A percentile compares a stretch with the other conserved stretches of the same genome.
Evolutionary conservation across 2,329 filamentous ascomycete genomes (phyloP).

Genomic region (Xylariaceae sp.): DNA sequence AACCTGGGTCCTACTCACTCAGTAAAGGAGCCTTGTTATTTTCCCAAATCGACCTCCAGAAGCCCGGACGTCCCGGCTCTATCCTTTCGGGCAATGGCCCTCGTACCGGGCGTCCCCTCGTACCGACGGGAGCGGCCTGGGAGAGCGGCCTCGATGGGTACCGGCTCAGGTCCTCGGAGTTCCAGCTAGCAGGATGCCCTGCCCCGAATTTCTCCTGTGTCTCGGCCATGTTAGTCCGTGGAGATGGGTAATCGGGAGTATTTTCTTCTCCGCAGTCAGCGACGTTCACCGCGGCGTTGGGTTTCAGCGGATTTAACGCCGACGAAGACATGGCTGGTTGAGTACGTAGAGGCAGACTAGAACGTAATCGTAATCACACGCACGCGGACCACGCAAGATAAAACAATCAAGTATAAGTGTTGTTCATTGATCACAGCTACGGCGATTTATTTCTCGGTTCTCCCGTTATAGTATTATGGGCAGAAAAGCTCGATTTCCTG

Average conservation of each 20-base stretch:
- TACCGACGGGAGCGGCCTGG: constrained; percentile 25
- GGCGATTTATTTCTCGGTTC: neutral
- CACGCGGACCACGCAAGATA: neutral
- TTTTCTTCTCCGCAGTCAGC: neutral
- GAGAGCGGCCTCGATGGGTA: constrained; percentile 48
- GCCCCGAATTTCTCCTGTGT: neutral
- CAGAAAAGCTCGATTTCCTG: neutral
- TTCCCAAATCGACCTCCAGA: constrained; percentile 36
- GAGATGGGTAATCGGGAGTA: neutral
- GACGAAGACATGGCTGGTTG: neutral
- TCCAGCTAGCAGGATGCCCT: neutral
- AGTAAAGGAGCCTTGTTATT: constrained; percentile 72
- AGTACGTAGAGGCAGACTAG: no score
- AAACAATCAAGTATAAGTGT: neutral
- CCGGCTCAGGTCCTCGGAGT: constrained; percentile 40
- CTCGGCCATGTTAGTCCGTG: neutral
- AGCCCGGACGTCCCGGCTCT: constrained; percentile 4
- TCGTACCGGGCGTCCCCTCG: neutral
- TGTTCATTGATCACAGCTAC: neutral
- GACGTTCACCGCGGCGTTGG: neutral
- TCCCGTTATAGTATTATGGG: neutral
- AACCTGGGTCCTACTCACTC: no score
- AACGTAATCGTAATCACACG: neutral
- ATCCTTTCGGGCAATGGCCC: constrained; percentile 6
- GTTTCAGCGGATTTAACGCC: neutral